Base-by-base conservation (phyloP, 805 yeast genomes). In the Candida tallmaniae region DNA sequence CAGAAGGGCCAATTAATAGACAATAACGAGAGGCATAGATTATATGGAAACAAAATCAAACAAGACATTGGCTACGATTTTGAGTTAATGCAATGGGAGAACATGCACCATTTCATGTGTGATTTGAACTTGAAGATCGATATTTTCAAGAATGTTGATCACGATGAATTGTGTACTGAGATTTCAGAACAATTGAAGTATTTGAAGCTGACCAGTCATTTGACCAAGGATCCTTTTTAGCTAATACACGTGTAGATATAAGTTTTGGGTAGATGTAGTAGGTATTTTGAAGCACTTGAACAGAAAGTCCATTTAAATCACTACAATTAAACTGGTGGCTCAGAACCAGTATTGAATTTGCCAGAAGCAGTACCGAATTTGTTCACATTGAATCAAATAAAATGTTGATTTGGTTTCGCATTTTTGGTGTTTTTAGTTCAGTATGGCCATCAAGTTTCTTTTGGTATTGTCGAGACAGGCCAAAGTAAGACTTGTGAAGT, bases 391-490 rank as follows among this genome's bases (percentile, higher is more conserved):
- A n/a, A n/a, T n/a, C n/a, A n/a, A n/a, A n/a, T n/a, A n/a, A n/a
- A n/a, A n/a, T n/a, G n/a, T n/a, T n/a, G n/a, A n/a, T n/a, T n/a
- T n/a, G n/a, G n/a, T n/a, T n/a, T n/a, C n/a, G n/a, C n/a, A n/a
- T n/a, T n/a, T n/a, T n/a, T n/a, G n/a, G n/a, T n/a, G n/a, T n/a
- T n/a, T n/a, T n/a, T n/a, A n/a, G n/a, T n/a, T 12, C 26, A 33
- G 10, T 20, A 35, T 35, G 39, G 35, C 39, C 5, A 74, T 93
- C 39, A 83, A 83, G 47, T 94, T 83, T 57, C 51, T 90, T 35
- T 70, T 94, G 31, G 65, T 93, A 34, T 73, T 90, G 11, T 89
- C 97, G 10, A 76, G 96, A 47, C 98, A 93, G 57, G 99, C 98
- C 19, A 93, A 90, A 59, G 88, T 88, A 21, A 73, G 99, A 48